Evolutionary conservation across 257 asterid species (phyloP), one percentile per base, ranked within the genome.

Genomic region (Ocimum tenuiflorum): DNA sequence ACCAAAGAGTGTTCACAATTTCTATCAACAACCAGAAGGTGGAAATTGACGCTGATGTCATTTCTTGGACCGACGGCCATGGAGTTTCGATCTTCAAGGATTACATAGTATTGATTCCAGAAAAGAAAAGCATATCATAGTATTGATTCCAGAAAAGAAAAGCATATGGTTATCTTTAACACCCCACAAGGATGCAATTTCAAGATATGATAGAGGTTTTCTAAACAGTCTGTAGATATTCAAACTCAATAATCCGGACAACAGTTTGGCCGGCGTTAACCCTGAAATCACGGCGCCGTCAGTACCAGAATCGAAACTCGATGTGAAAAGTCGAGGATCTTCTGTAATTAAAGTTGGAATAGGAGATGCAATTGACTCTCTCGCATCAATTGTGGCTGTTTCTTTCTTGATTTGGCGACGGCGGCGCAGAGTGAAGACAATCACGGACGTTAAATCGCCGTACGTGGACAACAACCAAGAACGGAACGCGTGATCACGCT

Each of bases 191-290:
- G 7, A 15, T 54, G 0, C 0, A 4, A 78, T 41, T 13, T 0
- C 0, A 0, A 78, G 10, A 27, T 4, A 27, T 27, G 3, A 1
- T 27, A 4, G 31, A 38, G 83, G 77, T 4, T 23, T 81, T 55
- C 78, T 87, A 46, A 87, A 85, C 56, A 92, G 95, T 0, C 36
- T 87, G 0, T 92, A 85, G 63, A 78, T 87, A n/a, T 85, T 83
- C 77, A 87, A 81, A 63, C 66, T 88, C 67, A 85, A 15, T 51
- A 70, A 54, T 1, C 1, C 79, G 0, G 23, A 0, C 1, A 49
- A 24, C 12, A 46, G 15, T 13, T 56, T 3, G 1, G 63, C 46
- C 23, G 24, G 9, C 46, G n/a, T n/a, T n/a, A 56, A 56, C 10
- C 63, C 63, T 1, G 63, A 56, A 5, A 0, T 35, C 9, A 27